Conservation (phyloP, 164 flowering plant genomes). For the grape (Vitis vinifera) region ASM3070453v1 NC_081823.1:4177001-4177500, state of each 20-base stretch:
- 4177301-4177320: neutral
- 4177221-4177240: neutral
- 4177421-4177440: neutral
- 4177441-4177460: neutral
- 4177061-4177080: conserved; percentile 56
- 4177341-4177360: neutral
- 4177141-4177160: neutral
- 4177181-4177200: neutral
- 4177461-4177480: conserved; percentile 22
- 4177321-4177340: neutral
- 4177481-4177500: neutral
- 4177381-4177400: neutral
- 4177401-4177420: neutral
- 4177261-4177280: neutral
- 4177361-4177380: neutral
- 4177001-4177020: conserved; percentile 4
- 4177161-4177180: neutral
- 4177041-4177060: conserved; percentile 18
- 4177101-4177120: conserved; percentile 19
- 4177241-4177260: too few relatives aligned
- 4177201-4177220: neutral
- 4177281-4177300: neutral
- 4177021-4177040: neutral
- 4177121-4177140: conserved; percentile 18
- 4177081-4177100: conserved; percentile 19